Conservation (phyloP, 1,139 yeast genomes). For the Wickerhamiella infanticola region DNA sequence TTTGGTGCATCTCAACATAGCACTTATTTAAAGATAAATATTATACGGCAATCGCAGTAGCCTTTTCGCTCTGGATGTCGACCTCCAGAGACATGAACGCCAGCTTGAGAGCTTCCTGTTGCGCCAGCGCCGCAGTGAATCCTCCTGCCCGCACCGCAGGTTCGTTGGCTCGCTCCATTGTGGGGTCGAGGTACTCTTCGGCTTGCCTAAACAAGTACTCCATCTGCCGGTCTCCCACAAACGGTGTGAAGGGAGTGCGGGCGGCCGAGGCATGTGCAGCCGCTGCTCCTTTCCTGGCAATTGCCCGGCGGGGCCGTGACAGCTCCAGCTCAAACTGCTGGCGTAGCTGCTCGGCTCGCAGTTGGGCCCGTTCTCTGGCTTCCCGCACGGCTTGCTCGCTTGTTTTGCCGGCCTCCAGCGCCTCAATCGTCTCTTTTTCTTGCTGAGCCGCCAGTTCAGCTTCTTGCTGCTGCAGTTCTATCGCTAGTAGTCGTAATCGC, state of each 20-base stretch:
- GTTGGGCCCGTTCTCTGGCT: constrained; percentile 45
- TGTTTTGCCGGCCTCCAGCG: constrained; percentile 38
- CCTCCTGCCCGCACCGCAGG: constrained; percentile 76
- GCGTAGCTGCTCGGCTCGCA: constrained; percentile 51
- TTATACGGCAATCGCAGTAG: background rate
- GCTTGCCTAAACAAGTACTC: constrained; percentile 32
- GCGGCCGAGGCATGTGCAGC: constrained; percentile 16
- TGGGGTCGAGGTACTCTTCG: constrained; percentile 45
- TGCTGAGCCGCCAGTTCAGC: constrained; percentile 33
- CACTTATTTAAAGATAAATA: too few species aligned
- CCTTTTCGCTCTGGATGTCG: constrained; percentile 52
- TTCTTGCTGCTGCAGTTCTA: constrained; percentile 25
- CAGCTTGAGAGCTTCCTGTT: constrained; percentile 63
- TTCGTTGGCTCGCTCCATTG: constrained; percentile 43
- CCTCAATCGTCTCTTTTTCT: constrained; percentile 52
- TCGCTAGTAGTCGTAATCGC: constrained; percentile 23
- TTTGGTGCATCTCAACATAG: too few species aligned
- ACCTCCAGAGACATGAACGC: constrained; percentile 87
- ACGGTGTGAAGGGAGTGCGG: constrained; percentile 75
- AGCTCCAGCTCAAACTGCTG: constrained; percentile 52
- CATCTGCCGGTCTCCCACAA: constrained; percentile 70
- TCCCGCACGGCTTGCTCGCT: constrained; percentile 37
- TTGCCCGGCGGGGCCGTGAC: background rate
- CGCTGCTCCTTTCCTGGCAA: background rate
- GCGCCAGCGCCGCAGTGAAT: constrained; percentile 54